These are phyloP conservation scores for Aegilops speltoides DNA, from an alignment of 176 grass and related monocot genomes.

Conservation along the genomic window DNA sequence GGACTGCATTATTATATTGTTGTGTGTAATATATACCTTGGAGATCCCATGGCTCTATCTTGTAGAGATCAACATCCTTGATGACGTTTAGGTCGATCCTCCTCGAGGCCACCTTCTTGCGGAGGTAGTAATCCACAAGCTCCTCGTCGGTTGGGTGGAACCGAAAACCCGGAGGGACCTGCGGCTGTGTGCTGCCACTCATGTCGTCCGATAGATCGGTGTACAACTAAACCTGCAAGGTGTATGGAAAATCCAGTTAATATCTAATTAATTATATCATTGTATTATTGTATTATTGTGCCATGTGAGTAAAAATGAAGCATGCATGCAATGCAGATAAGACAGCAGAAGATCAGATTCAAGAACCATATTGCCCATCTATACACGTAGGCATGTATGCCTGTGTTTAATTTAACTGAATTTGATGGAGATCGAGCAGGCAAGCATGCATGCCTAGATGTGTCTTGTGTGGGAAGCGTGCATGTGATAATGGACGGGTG, in stretches of 20 bases:
- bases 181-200: constrained; percentile 32
- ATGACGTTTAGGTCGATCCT: constrained; percentile 95
- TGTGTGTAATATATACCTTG: no score
- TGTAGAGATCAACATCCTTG: constrained; percentile 93
- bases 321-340: background rate
- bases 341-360: background rate
- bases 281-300: no score
- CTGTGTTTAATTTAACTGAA: background rate
- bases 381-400: background rate
- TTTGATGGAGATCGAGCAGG: background rate
- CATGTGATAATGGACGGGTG: constrained; percentile 47
- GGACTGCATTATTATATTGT: no score
- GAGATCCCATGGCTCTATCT: constrained; percentile 98
- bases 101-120: constrained; percentile 84
- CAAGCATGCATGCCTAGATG: background rate
- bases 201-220: background rate
- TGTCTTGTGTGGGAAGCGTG: background rate
- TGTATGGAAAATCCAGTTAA: background rate
- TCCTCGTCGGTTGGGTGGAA: constrained; percentile 94
- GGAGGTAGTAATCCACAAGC: constrained; percentile 90
- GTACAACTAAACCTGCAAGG: background rate
- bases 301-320: background rate
- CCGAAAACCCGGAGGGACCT: constrained; percentile 86
- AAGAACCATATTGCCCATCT: background rate
- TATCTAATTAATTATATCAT: background rate